Conservation (phyloP, 2,329 filamentous ascomycete species). For the Neophaeococcomyces aloes region DNA sequence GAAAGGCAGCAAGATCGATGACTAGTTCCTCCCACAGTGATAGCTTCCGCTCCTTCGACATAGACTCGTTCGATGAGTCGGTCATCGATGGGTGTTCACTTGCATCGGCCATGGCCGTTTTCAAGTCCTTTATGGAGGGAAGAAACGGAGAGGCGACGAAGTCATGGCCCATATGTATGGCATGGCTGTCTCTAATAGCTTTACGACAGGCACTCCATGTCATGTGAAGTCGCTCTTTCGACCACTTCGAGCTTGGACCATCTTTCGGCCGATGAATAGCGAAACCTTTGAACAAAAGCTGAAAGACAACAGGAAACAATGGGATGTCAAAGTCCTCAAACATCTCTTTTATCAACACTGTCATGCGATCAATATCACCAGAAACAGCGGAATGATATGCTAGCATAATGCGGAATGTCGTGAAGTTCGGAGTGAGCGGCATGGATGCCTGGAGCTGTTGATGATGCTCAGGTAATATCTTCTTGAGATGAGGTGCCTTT, state of each 20-base stretch:
- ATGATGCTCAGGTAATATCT: slow-evolving; percentile 43
- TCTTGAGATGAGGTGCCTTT: slow-evolving; percentile 32
- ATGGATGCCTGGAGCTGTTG: slow-evolving; percentile 55
- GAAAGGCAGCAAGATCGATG: slow-evolving; percentile 19
- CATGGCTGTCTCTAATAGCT: slow-evolving; percentile 22
- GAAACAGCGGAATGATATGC: slow-evolving; percentile 58
- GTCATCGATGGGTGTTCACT: slow-evolving; percentile 1
- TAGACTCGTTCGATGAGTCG: not conserved
- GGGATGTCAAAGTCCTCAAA: slow-evolving; percentile 51
- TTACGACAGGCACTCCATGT: slow-evolving; percentile 56
- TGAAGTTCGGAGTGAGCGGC: slow-evolving; percentile 60
- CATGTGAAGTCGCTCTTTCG: slow-evolving; percentile 52
- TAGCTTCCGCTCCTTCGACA: slow-evolving; percentile 11
- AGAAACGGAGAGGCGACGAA: slow-evolving; percentile 4
- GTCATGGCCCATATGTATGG: not conserved
- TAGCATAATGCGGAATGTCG: slow-evolving; percentile 71
- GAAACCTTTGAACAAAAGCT: slow-evolving; percentile 77
- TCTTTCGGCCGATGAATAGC: slow-evolving; percentile 54
- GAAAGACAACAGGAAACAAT: slow-evolving; percentile 65
- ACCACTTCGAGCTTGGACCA: slow-evolving; percentile 58
- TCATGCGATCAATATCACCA: slow-evolving; percentile 63
- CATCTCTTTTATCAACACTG: slow-evolving; percentile 72
- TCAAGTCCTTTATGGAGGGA: slow-evolving; percentile 12
- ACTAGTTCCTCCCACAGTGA: slow-evolving; percentile 21
- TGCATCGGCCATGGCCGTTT: slow-evolving; percentile 5